phyloP scores from a whole-genome alignment of 495 filamentous ascomycete genomes.

The Pyrenula massariospora region DNA sequence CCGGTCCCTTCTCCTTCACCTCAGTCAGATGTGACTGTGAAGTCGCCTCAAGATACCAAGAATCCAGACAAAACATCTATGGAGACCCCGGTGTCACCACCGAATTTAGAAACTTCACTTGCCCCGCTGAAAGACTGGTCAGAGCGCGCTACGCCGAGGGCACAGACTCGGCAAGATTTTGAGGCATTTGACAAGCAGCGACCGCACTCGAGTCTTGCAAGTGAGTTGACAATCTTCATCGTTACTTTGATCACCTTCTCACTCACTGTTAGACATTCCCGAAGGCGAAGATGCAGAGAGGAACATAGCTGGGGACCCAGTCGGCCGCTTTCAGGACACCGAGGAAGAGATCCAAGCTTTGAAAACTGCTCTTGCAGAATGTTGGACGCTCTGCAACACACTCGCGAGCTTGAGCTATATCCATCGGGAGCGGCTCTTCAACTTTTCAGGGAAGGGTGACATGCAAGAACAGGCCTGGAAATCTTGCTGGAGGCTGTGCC shows the following conservation, averaged over 20 bases:
- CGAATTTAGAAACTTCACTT: slow-evolving; percentile 59
- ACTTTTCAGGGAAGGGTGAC: slow-evolving; percentile 51
- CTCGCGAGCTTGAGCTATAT: slow-evolving; percentile 74
- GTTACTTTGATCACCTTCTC: slow-evolving; percentile 3
- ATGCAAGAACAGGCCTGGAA: slow-evolving; percentile 80
- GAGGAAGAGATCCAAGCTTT: slow-evolving; percentile 61
- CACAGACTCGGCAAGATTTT: slow-evolving; percentile 62
- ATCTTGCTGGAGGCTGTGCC: slow-evolving; percentile 83
- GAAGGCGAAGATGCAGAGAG: slow-evolving; percentile 30
- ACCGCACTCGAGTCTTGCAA: slow-evolving; percentile 56
- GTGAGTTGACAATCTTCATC: slow-evolving; percentile 25
- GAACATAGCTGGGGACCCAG: slow-evolving; percentile 21
- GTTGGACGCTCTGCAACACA: slow-evolving; percentile 91
- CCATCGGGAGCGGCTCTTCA: slow-evolving; percentile 69
- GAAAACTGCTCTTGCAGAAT: slow-evolving; percentile 71
- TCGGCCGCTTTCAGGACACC: slow-evolving; percentile 29
- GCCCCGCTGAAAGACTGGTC: slow-evolving; percentile 47
- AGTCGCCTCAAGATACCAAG: slow-evolving; percentile 12
- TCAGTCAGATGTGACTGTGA: slow-evolving; percentile 18
- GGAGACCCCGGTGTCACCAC: slow-evolving; percentile 42
- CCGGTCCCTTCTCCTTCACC: slow-evolving; percentile 14
- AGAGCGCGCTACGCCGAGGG: slow-evolving; percentile 67
- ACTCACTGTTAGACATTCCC: slow-evolving; percentile 27
- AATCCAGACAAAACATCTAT: slow-evolving; percentile 9
- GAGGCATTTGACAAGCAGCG: slow-evolving; percentile 43